A percentile compares a stretch with the other conserved stretches of the same genome.
Evolutionary conservation across 306 rosid species (phyloP).

Genomic region (Acacia melanoxylon): DNA sequence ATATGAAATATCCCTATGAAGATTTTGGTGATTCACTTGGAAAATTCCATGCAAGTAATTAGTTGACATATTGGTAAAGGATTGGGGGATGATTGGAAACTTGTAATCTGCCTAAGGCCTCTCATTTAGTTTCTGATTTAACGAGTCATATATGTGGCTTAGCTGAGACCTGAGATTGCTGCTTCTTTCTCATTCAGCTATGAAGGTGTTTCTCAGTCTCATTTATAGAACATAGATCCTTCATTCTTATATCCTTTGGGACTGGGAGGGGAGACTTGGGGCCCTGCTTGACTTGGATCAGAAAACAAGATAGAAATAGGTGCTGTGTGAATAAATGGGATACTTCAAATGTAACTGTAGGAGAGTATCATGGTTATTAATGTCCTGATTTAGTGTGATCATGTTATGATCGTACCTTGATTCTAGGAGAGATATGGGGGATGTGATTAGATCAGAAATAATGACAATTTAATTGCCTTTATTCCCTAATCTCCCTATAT

Average conservation of each 20-base stretch:
- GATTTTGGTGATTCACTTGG: background rate
- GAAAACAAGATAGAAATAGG: conserved; percentile 10
- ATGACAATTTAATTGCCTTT: too few relatives aligned
- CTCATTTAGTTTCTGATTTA: background rate
- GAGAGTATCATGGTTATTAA: too few relatives aligned
- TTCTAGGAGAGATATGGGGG: too few relatives aligned
- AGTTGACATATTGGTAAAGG: background rate
- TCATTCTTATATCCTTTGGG: background rate
- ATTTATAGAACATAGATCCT: background rate
- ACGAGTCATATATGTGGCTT: background rate
- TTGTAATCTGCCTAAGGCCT: background rate
- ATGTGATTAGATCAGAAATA: too few relatives aligned
- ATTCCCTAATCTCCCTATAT: too few relatives aligned
- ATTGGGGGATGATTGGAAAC: background rate
- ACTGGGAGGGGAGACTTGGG: background rate
- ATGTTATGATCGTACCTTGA: too few relatives aligned
- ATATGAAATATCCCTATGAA: background rate
- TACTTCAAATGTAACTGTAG: background rate
- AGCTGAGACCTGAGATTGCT: background rate
- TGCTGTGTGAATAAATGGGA: background rate
- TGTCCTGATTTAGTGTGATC: too few relatives aligned
- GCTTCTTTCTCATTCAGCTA: conserved; percentile 3
- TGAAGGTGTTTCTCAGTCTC: background rate
- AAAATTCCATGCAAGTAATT: background rate
- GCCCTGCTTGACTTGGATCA: background rate